These are phyloP conservation scores for Globisporangium echinulatum DNA, from an alignment of 352 stramenopile genomes.

Conservation along the genomic window DNA sequence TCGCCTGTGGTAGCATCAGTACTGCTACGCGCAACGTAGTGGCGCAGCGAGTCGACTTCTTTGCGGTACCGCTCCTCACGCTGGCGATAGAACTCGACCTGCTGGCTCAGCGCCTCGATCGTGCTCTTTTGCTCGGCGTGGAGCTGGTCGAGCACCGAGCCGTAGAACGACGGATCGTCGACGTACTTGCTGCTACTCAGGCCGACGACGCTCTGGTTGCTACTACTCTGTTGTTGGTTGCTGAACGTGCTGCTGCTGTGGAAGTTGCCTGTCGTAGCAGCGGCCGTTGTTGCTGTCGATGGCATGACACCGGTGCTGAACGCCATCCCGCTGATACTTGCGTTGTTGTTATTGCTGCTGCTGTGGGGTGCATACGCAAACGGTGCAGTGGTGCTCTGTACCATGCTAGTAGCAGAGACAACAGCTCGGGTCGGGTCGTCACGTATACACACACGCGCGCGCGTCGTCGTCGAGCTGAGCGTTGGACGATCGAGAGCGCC, in stretches of 20 bases:
- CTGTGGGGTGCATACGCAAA: neutral
- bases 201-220: neutral
- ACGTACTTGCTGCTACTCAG: constrained; percentile 18
- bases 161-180: constrained; percentile 40
- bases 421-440: too few species aligned
- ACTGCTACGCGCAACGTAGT: constrained; percentile 20
- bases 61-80: constrained; percentile 62
- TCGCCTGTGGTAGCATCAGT: constrained; percentile 1
- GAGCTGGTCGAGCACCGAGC: constrained; percentile 61
- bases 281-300: neutral
- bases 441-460: too few species aligned
- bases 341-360: neutral
- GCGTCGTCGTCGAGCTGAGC: too few species aligned
- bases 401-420: neutral
- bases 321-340: neutral
- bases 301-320: neutral
- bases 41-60: constrained; percentile 52
- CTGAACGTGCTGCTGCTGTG: constrained; percentile 10
- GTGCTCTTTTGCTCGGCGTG: constrained; percentile 76
- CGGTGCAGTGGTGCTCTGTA: constrained; percentile 1
- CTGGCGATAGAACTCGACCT: constrained; percentile 76
- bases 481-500: too few species aligned
- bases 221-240: constrained; percentile 3
- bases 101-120: constrained; percentile 70
- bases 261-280: constrained; percentile 1